Evolutionary conservation across 2,329 filamentous ascomycete genomes (phyloP), one percentile per base, ranked within the genome.

Genomic region (Xylariaceae sp.): DNA sequence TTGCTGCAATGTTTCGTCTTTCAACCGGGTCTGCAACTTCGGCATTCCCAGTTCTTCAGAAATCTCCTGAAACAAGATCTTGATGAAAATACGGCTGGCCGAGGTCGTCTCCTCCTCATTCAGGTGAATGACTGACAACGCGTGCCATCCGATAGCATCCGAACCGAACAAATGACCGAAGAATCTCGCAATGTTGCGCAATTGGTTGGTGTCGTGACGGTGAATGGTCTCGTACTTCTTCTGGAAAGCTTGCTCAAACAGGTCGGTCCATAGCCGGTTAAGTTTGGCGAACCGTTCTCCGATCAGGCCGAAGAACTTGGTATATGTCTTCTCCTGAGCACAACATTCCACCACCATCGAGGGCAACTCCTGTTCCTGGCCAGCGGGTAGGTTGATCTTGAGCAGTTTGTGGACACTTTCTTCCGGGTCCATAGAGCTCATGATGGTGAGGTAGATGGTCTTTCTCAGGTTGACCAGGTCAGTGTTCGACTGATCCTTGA

Each of bases 171-270:
- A 82, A 72, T 97, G 92, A 9, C 92, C 92, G 69, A 97, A 99
- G 72, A 99, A 91, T 62, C 92, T 86, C 15, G 93, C 94, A 70
- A 97, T 93, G 72, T 97, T 99, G 63, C 94, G 88, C 44, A 99
- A 82, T 62, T 91, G 86, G 74, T 97, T 97, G 47, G 93, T 97
- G 73, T 97, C 94, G 73, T 95, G 96, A 13, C 94, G 89, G 75
- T 99, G 94, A 62, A 97, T 97, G 0, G 92, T 97, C 63, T 95
- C 90, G 79, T 97, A 99, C 76, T 97, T 97, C 69, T 92, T 92
- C 62, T 83, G 83, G 73, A 99, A 99, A 18, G 88, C 84, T 66
- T 91, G 85, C 74, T 97, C 92, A 66, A 97, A 97, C 4, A 97
- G 82, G 64, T 95, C 91, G 34, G 86, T 89, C 94, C 94, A 99